phyloP scores from a whole-genome alignment of 495 filamentous ascomycete species.

The Neurospora sp. region DNA sequence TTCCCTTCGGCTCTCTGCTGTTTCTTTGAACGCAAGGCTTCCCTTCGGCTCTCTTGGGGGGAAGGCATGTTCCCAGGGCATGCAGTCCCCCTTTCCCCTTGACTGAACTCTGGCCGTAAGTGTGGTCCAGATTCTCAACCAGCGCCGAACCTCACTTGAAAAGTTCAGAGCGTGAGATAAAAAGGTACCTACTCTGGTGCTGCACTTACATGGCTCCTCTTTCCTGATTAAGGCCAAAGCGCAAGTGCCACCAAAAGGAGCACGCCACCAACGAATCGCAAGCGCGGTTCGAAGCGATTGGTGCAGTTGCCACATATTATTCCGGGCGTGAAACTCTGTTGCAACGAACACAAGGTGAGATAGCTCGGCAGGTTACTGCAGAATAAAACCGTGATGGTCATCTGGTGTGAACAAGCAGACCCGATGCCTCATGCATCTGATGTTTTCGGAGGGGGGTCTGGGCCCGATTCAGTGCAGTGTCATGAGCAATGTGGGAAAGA shows the following conservation, averaged over 20 bases:
- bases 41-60: background rate
- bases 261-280: background rate
- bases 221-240: background rate
- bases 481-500: background rate
- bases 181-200: background rate
- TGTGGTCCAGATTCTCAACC: background rate
- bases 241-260: background rate
- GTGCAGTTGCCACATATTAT: background rate
- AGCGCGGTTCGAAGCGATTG: background rate
- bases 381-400: background rate
- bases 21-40: background rate
- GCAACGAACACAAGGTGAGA: background rate
- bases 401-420: background rate
- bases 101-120: background rate
- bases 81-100: background rate
- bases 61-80: background rate
- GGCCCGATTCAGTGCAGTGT: background rate
- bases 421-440: background rate
- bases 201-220: background rate
- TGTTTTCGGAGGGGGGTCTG: background rate
- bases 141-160: background rate
- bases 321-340: background rate
- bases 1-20: background rate
- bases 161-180: background rate
- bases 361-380: background rate